Evolutionary conservation across 495 filamentous ascomycete species (phyloP).

Genomic region (Bryoglossum gracile): DNA sequence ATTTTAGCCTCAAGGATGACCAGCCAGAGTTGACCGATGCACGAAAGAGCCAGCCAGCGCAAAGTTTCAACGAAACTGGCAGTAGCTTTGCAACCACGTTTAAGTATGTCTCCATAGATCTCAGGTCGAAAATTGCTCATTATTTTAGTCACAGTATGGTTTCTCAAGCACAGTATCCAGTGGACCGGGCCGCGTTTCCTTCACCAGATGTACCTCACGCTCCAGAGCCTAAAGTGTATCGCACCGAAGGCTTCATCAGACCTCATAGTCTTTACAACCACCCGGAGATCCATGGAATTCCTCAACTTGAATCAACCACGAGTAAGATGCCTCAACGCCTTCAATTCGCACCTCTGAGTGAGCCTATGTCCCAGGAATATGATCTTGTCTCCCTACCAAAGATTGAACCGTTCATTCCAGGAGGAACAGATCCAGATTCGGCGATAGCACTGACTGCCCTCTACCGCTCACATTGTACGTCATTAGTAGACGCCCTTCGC

Average conservation of each 20-base stretch:
- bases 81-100: constrained; percentile 33
- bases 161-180: constrained; percentile 38
- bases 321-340: constrained; percentile 59
- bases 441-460: constrained; percentile 74
- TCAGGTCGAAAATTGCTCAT: neutral
- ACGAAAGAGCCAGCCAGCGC: constrained; percentile 26
- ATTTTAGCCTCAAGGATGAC: constrained; percentile 66
- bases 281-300: constrained; percentile 35
- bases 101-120: constrained; percentile 27
- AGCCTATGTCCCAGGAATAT: constrained; percentile 45
- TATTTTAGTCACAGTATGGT: constrained; percentile 28
- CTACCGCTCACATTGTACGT: constrained; percentile 91
- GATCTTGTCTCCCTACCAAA: constrained; percentile 69
- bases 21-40: constrained; percentile 39
- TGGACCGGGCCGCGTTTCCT: constrained; percentile 64
- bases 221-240: constrained; percentile 9
- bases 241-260: constrained; percentile 20
- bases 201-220: constrained; percentile 42
- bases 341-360: constrained; percentile 51
- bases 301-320: constrained; percentile 37
- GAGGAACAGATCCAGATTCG: constrained; percentile 70
- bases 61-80: constrained; percentile 34
- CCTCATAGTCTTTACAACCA: constrained; percentile 45
- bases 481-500: constrained; percentile 86
- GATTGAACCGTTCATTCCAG: constrained; percentile 68